phyloP scores from a whole-genome alignment of 805 yeast genomes.

The Candida qinlingensis region DNA sequence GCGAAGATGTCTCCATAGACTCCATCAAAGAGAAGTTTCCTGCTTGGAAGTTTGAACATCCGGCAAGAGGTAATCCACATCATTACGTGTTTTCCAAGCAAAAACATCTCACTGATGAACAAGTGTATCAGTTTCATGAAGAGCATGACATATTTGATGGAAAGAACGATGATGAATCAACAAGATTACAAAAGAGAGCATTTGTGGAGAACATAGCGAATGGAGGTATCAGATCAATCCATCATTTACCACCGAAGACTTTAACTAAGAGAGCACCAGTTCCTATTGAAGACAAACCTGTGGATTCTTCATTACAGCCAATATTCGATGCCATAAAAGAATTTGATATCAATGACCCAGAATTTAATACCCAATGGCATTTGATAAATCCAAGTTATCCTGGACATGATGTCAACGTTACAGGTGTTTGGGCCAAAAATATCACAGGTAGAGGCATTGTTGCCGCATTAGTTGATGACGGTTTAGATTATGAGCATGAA shows the following conservation, averaged over 20 bases:
- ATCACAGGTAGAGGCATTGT: constrained; percentile 79
- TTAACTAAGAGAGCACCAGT: constrained; percentile 59
- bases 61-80: constrained; percentile 51
- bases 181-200: constrained; percentile 13
- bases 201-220: constrained; percentile 5
- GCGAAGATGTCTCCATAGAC: constrained; percentile 28
- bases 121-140: constrained; percentile 8
- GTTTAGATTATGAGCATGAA: constrained; percentile 73
- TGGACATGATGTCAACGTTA: constrained; percentile 82
- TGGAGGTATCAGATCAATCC: constrained; percentile 41
- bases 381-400: constrained; percentile 66
- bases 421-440: constrained; percentile 78
- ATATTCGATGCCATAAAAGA: constrained; percentile 42
- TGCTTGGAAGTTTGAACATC: constrained; percentile 57
- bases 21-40: constrained; percentile 33
- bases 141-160: constrained; percentile 8
- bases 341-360: constrained; percentile 74
- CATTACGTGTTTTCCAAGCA: constrained; percentile 62
- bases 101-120: constrained; percentile 20
- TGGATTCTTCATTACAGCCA: constrained; percentile 48
- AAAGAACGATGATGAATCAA: constrained; percentile 6
- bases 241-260: constrained; percentile 46
- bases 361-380: constrained; percentile 88
- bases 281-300: constrained; percentile 29
- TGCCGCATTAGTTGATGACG: constrained; percentile 92